Evolutionary conservation across 306 rosid species (phyloP).

Genomic region (Luffa acutangula): DNA sequence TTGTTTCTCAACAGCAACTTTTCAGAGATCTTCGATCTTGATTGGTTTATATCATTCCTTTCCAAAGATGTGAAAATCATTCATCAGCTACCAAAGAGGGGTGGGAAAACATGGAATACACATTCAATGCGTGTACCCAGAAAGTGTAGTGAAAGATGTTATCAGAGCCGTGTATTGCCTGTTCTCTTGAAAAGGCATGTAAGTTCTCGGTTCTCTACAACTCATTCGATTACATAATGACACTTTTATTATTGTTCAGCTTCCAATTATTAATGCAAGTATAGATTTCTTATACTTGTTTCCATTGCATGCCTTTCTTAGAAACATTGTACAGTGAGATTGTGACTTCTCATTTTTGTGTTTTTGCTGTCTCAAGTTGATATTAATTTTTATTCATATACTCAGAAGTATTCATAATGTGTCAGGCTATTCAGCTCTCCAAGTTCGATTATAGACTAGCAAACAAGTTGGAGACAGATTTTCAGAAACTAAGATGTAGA

Average conservation of each 20-base stretch:
- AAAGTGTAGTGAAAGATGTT: slow-evolving; percentile 93
- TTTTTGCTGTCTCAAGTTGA: neutral
- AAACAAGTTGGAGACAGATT: slow-evolving; percentile 76
- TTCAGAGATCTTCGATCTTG: slow-evolving; percentile 86
- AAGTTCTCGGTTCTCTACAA: slow-evolving; percentile 41
- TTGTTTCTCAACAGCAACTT: slow-evolving; percentile 68
- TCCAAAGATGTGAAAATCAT: slow-evolving; percentile 79
- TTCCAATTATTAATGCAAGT: neutral
- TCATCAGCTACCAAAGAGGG: slow-evolving; percentile 68
- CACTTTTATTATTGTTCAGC: neutral
- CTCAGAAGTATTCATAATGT: slow-evolving; percentile 25
- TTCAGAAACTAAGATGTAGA: slow-evolving; percentile 92
- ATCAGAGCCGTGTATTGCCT: slow-evolving; percentile 69
- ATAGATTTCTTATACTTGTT: neutral
- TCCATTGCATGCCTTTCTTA: neutral
- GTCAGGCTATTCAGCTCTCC: slow-evolving; percentile 90
- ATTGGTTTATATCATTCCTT: slow-evolving; percentile 68
- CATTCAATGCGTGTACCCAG: slow-evolving; percentile 88
- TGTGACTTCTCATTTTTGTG: neutral
- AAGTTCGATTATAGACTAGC: slow-evolving; percentile 97
- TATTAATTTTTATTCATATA: slow-evolving; percentile 18
- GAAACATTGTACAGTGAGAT: neutral
- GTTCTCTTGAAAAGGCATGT: slow-evolving; percentile 86
- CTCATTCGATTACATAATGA: neutral
- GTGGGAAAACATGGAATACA: slow-evolving; percentile 49